Evolutionary conservation across 129 eudicot species (phyloP).

Genomic region (Artemisia argyi): DNA sequence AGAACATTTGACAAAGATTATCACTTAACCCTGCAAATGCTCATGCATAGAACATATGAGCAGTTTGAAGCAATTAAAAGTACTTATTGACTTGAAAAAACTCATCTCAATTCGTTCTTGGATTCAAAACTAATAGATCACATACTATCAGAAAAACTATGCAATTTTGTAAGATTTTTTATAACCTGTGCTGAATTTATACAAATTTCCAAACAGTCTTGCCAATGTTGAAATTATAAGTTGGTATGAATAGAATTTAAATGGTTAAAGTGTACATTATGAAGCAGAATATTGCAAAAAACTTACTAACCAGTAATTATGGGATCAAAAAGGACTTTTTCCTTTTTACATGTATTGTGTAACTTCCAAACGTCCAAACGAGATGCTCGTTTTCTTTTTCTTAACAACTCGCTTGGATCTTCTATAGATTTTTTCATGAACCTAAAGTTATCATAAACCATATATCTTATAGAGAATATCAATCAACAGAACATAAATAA

Average conservation of each 20-base stretch:
- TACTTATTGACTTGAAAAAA: constrained; percentile 7
- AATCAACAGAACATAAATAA: background rate
- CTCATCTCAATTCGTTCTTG: too few relatives aligned
- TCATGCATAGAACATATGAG: too few relatives aligned
- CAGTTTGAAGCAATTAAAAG: too few relatives aligned
- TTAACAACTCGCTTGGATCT: constrained; percentile 36
- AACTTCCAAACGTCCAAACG: constrained; percentile 54
- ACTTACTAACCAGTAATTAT: constrained; percentile 52
- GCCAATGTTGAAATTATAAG: background rate
- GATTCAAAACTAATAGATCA: too few relatives aligned
- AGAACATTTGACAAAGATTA: constrained; percentile 36
- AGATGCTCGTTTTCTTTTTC: constrained; percentile 45
- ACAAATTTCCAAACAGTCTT: too few relatives aligned
- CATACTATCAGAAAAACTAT: too few relatives aligned
- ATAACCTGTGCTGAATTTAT: too few relatives aligned
- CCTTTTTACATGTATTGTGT: constrained; percentile 44
- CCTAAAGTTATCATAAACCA: constrained; percentile 37
- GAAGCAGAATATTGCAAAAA: background rate
- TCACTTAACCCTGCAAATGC: constrained; percentile 48
- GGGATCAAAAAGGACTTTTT: constrained; percentile 44
- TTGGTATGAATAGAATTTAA: background rate
- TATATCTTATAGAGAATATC: constrained; percentile 3
- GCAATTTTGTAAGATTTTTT: too few relatives aligned
- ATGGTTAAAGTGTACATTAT: background rate
- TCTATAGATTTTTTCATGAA: constrained; percentile 48